Evolutionary conservation across 805 yeast species (phyloP).

Genomic region (Pichia rugopelliculosa): DNA sequence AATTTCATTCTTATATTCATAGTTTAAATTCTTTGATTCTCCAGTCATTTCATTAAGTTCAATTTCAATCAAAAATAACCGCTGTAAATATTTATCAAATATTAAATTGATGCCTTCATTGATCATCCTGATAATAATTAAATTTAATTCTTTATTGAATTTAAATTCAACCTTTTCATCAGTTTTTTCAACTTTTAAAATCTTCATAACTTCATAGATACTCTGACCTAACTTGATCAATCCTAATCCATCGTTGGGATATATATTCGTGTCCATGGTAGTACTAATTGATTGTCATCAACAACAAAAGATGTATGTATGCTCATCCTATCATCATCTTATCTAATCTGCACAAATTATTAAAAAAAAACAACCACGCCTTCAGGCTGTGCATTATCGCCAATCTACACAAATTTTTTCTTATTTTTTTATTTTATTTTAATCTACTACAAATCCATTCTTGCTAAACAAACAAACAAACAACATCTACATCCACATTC

Average conservation of each 20-base stretch:
- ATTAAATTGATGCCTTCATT: constrained; percentile 18
- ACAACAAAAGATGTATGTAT: neutral
- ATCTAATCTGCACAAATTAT: too few species aligned
- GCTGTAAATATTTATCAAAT: constrained; percentile 23
- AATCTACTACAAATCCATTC: too few species aligned
- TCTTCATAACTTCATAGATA: constrained; percentile 17
- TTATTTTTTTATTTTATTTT: too few species aligned
- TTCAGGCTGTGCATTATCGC: too few species aligned
- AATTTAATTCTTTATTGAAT: constrained; percentile 13
- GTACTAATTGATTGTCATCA: constrained; percentile 2
- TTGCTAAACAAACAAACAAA: too few species aligned
- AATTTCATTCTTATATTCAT: constrained; percentile 18
- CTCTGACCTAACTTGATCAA: constrained; percentile 21
- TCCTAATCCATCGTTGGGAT: constrained; percentile 23
- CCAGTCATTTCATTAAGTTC: constrained; percentile 11
- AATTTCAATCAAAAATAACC: constrained; percentile 23
- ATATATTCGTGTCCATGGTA: constrained; percentile 15
- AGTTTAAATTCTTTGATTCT: constrained; percentile 8
- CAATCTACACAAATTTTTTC: too few species aligned
- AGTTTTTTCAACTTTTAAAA: constrained; percentile 12
- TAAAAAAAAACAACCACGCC: too few species aligned
- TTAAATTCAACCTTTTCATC: constrained; percentile 19
- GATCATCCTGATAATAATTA: constrained; percentile 18
- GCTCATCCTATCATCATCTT: neutral
- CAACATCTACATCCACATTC: too few species aligned